These are phyloP conservation scores for Talaromyces islandicus DNA, from an alignment of 2,329 filamentous ascomycete species.

Conservation along the genomic window DNA sequence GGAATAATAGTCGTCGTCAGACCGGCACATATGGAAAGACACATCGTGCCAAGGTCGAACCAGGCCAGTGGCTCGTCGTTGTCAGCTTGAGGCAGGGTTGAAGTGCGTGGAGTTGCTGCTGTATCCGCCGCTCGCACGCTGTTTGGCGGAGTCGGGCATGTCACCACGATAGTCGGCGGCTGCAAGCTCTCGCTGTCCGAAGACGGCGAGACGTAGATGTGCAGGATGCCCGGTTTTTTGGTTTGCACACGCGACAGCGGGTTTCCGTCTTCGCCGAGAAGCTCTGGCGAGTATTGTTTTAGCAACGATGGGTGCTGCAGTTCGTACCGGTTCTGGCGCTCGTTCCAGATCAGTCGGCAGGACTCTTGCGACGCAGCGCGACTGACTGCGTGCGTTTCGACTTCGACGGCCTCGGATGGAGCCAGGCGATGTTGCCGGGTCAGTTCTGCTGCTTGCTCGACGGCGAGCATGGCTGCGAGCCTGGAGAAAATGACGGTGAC, in stretches of 20 bases:
- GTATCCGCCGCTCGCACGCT: constrained; percentile 26
- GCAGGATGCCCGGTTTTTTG: constrained; percentile 29
- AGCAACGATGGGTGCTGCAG: constrained; percentile 40
- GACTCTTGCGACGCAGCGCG: constrained; percentile 42
- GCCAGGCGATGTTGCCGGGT: constrained; percentile 34
- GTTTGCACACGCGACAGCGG: constrained; percentile 26
- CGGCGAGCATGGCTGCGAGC: constrained; percentile 43
- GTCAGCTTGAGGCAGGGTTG: constrained; percentile 35
- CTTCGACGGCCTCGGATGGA: constrained; percentile 34
- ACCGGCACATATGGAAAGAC: constrained; percentile 34
- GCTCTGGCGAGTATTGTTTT: constrained; percentile 21
- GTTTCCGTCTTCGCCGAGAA: constrained; percentile 29
- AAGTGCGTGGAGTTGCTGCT: constrained; percentile 30
- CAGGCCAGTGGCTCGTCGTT: constrained; percentile 34
- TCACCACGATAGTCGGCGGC: constrained; percentile 31
- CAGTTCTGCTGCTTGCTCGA: constrained; percentile 39
- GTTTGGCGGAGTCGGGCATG: constrained; percentile 31
- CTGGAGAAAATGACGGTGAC: constrained; percentile 43
- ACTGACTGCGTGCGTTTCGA: constrained; percentile 39
- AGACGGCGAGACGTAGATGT: constrained; percentile 35
- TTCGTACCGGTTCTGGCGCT: constrained; percentile 35
- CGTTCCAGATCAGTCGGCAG: constrained; percentile 41
- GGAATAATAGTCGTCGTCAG: constrained; percentile 37
- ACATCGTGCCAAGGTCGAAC: constrained; percentile 38
- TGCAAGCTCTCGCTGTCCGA: constrained; percentile 18